Percentiles rank a stretch among this genome's conserved stretches.
Evolutionary conservation across 352 stramenopile genomes (phyloP).

Genomic region (Phytopythium litorale): DNA sequence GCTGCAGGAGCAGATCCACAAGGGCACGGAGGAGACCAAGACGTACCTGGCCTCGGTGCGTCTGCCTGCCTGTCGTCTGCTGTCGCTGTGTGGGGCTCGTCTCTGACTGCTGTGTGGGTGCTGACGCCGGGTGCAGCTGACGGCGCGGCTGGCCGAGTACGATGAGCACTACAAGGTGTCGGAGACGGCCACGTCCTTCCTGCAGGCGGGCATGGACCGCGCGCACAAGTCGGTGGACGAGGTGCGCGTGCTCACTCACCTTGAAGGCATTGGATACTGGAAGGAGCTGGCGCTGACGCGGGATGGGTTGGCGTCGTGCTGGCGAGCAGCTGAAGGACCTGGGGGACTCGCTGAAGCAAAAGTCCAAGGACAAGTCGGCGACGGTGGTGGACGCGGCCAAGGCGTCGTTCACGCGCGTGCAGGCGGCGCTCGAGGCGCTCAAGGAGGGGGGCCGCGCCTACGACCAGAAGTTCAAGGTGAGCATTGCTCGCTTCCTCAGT

Average conservation of each 20-base stretch:
- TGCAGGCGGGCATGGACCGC: constrained; percentile 60
- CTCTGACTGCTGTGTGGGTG: background rate
- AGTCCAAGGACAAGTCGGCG: constrained; percentile 43
- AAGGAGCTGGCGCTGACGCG: background rate
- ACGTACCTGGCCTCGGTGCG: constrained; percentile 55
- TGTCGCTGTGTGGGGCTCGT: no score
- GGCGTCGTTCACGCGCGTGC: constrained; percentile 48
- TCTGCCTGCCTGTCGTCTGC: background rate
- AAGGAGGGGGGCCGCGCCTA: constrained; percentile 64
- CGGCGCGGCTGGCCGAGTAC: constrained; percentile 51
- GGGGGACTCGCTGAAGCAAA: constrained; percentile 48
- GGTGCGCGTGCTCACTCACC: background rate
- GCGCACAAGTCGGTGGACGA: constrained; percentile 73
- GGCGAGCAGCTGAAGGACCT: constrained; percentile 37
- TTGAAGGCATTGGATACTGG: no score
- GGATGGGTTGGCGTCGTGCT: background rate
- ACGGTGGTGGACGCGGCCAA: constrained; percentile 48
- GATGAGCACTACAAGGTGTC: constrained; percentile 68
- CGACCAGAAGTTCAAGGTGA: constrained; percentile 55
- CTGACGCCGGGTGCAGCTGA: constrained; percentile 22
- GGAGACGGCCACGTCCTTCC: constrained; percentile 62
- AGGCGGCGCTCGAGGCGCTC: constrained; percentile 45
- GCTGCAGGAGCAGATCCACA: constrained; percentile 65
- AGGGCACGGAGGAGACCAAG: constrained; percentile 71
- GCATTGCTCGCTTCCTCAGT: no score